phyloP scores from a whole-genome alignment of 2,329 filamentous ascomycete species.

The Colletotrichum camelliae region DNA sequence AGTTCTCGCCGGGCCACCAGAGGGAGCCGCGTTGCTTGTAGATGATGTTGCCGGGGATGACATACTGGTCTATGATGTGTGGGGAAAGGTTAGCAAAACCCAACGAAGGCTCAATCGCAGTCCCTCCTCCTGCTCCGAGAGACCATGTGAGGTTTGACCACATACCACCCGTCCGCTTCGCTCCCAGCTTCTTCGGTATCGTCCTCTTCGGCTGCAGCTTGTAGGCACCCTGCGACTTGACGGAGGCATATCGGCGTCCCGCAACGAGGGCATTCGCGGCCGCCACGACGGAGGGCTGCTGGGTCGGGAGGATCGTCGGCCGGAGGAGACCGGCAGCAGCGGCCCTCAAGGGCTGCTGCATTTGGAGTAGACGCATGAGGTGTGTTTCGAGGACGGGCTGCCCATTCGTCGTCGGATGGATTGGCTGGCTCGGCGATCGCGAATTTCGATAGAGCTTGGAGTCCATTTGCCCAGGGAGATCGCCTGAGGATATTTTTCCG shows the following conservation, averaged over 20 bases:
- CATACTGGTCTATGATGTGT: conserved; percentile 75
- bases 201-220: conserved; percentile 68
- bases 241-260: conserved; percentile 60
- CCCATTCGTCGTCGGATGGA: conserved; percentile 9
- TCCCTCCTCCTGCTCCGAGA: not conserved
- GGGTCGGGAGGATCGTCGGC: conserved; percentile 10
- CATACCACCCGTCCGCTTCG: conserved; percentile 88
- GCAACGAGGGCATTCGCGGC: conserved; percentile 45
- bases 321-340: conserved; percentile 36
- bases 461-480: conserved; percentile 4
- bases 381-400: conserved; percentile 17
- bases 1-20: conserved; percentile 96
- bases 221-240: conserved; percentile 71
- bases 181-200: conserved; percentile 83
- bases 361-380: conserved; percentile 50
- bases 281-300: conserved; percentile 25
- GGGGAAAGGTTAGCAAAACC: conserved; percentile 2
- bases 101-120: not conserved
- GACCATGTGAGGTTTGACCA: conserved; percentile 18
- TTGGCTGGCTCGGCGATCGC: not conserved
- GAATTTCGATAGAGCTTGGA: not conserved
- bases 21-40: conserved; percentile 94
- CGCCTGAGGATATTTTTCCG: conserved; percentile 19
- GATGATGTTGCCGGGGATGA: conserved; percentile 96
- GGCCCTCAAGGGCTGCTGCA: conserved; percentile 52